Evolutionary conservation across 441 rosid genomes (phyloP), one percentile per base, ranked within the genome.

Genomic region (Pelargonium myrrhifolium): DNA sequence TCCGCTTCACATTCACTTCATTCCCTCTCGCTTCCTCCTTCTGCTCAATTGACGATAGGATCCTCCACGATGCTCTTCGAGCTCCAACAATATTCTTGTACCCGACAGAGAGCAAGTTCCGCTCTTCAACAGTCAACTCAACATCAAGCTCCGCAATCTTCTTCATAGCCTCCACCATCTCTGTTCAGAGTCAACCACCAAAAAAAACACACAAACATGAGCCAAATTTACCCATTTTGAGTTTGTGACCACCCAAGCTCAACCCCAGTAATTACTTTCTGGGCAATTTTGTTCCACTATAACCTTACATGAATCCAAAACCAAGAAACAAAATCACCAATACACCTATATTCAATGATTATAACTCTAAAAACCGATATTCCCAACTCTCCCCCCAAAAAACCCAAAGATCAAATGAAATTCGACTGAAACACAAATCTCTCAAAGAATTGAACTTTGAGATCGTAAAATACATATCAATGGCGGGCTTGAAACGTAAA

Each of bases 1-100:
- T 82, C 60, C 81, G 68, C 71, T 70, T 78, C 9, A 69, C 84
- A 47, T 77, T 75, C 59, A 67, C 58, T 15, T 83, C 83, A 9
- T 80, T 75, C 59, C 80, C 81, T 65, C 69, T 80, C 0, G 76
- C 47, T 21, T 80, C 79, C 64, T 79, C 84, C 74, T 79, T 79
- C 24, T 77, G 83, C 71, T 79, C 84, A 43, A 83, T 80, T 12
- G 87, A 80, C 2, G 81, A 78, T 24, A 83, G 69, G 43, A 80
- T 83, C 74, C 87, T 79, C 84, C 83, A 83, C 0, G 83, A 74
- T 7, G 83, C 87, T 40, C 83, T 79, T 24, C 80, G 76, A 14
- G 84, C 76, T 55, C 87, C 80, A 15, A 80, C 64, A 24, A 81
- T 77, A 59, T 83, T 83, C 67, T 80, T 83, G 66, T 83, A 77